Evolutionary conservation across 2,329 filamentous ascomycete species (phyloP).

Genomic region (Fusarium xyrophilum): DNA sequence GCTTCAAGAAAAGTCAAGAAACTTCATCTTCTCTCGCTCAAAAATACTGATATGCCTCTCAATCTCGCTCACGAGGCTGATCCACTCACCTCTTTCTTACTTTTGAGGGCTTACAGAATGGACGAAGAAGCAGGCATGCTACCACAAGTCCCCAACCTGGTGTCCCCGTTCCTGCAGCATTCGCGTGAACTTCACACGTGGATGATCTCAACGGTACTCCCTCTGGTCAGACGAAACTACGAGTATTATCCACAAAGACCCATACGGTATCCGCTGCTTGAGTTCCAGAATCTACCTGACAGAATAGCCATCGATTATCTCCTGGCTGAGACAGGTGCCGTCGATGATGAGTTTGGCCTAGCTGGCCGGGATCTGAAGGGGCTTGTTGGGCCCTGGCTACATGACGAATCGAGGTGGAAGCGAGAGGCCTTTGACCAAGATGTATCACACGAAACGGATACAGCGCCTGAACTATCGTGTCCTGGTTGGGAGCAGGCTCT

Average conservation of each 20-base stretch:
- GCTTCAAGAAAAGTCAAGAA: conserved; percentile 69
- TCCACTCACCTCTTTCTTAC: conserved; percentile 67
- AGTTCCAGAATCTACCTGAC: conserved; percentile 69
- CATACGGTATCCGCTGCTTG: conserved; percentile 61
- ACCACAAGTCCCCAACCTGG: conserved; percentile 69
- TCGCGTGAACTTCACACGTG: conserved; percentile 69
- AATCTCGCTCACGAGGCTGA: conserved; percentile 60
- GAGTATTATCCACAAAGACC: conserved; percentile 69
- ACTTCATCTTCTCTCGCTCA: conserved; percentile 67
- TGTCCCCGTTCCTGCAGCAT: conserved; percentile 71
- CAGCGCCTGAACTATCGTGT: conserved; percentile 50
- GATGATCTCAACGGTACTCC: conserved; percentile 73
- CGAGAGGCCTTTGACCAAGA: conserved; percentile 8
- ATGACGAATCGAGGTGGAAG: conserved; percentile 66
- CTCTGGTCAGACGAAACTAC: conserved; percentile 71
- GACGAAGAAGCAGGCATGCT: conserved; percentile 77
- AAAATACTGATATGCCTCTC: conserved; percentile 54
- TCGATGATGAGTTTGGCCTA: conserved; percentile 49
- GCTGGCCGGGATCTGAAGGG: conserved; percentile 71
- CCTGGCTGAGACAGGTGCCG: conserved; percentile 61
- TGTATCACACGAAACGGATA: conserved; percentile 34
- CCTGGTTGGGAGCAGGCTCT: conserved; percentile 74
- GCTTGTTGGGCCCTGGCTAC: conserved; percentile 76
- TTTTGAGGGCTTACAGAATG: conserved; percentile 71
- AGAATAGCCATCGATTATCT: conserved; percentile 65